These are phyloP conservation scores for Batkoa obscura DNA, from an alignment of 371 early-diverging fungal genomes.

Conservation along the genomic window DNA sequence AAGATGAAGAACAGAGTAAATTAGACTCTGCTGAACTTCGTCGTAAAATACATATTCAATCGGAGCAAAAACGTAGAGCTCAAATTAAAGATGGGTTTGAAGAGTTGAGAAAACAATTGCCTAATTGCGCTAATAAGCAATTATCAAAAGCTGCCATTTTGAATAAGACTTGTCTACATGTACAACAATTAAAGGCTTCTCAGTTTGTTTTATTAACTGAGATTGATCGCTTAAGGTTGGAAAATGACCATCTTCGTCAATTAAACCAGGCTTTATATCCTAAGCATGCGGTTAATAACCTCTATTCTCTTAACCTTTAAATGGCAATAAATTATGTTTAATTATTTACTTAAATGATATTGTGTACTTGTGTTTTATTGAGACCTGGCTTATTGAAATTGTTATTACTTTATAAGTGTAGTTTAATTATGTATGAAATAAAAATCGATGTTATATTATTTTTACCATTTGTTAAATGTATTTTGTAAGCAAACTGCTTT, in stretches of 20 bases:
- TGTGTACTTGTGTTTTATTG: too few species aligned
- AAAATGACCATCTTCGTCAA: neutral
- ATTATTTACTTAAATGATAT: too few species aligned
- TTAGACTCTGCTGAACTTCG: slow-evolving; percentile 19
- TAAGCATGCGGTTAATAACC: too few species aligned
- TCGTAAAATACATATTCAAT: slow-evolving; percentile 34
- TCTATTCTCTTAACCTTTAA: too few species aligned
- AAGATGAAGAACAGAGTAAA: neutral
- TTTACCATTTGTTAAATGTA: too few species aligned
- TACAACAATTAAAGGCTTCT: neutral
- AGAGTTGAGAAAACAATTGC: slow-evolving; percentile 26
- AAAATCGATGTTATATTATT: too few species aligned
- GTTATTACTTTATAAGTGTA: too few species aligned
- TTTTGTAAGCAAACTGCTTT: too few species aligned
- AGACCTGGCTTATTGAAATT: too few species aligned
- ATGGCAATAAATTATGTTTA: too few species aligned
- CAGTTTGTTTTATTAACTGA: neutral
- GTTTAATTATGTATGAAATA: too few species aligned
- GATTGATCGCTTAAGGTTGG: neutral
- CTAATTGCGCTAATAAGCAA: slow-evolving; percentile 25
- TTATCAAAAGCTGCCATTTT: slow-evolving; percentile 31
- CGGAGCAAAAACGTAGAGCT: slow-evolving; percentile 33
- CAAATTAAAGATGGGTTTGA: slow-evolving; percentile 40
- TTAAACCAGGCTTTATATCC: neutral
- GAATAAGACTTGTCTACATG: slow-evolving; percentile 10